Conservation (phyloP, 1,284 basidiomycete genomes). For the Apiotrichum laibachii region DNA sequence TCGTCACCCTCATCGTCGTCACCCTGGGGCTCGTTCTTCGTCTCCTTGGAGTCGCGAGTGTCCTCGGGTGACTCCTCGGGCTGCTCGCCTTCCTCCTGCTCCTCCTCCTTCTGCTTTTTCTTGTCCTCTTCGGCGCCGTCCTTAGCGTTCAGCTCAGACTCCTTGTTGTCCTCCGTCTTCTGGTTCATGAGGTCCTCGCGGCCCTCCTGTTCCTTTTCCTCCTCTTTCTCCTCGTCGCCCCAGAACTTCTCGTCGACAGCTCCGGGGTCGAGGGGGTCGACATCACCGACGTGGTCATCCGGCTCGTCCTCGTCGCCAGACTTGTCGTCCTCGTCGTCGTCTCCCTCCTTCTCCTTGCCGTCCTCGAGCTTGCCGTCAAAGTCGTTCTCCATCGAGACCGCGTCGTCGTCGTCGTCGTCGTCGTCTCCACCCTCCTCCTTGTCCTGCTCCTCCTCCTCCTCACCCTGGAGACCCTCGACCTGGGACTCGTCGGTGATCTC, state of each 20-base stretch:
- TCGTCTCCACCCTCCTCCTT: conserved; percentile 60
- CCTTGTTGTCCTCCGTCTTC: conserved; percentile 49
- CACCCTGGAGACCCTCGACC: conserved; percentile 85
- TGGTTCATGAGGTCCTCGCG: conserved; percentile 52
- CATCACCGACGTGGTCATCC: conserved; percentile 80
- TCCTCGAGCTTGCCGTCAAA: conserved; percentile 79
- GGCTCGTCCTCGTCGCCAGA: conserved; percentile 60
- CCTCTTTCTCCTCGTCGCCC: conserved; percentile 70
- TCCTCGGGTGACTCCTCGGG: conserved; percentile 40
- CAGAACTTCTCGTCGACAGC: conserved; percentile 96
- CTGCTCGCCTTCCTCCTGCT: conserved; percentile 43
- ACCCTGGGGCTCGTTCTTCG: conserved; percentile 41
- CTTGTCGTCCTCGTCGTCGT: conserved; percentile 59
- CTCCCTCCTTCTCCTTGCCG: conserved; percentile 61
- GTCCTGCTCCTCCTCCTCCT: conserved; percentile 59
- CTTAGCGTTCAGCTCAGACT: conserved; percentile 74
- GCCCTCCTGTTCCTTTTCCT: conserved; percentile 48
- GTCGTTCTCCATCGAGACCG: conserved; percentile 60
- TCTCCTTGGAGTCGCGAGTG: conserved; percentile 13
- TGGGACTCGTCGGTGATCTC: conserved; percentile 94
- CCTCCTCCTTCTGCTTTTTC: conserved; percentile 46
- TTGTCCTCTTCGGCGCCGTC: conserved; percentile 55
- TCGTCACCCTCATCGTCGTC: conserved; percentile 36
- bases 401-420: conserved; percentile 64
- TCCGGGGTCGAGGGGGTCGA: conserved; percentile 81